phyloP scores from a whole-genome alignment of 441 rosid species.

The Codiaeum variegatum region DNA sequence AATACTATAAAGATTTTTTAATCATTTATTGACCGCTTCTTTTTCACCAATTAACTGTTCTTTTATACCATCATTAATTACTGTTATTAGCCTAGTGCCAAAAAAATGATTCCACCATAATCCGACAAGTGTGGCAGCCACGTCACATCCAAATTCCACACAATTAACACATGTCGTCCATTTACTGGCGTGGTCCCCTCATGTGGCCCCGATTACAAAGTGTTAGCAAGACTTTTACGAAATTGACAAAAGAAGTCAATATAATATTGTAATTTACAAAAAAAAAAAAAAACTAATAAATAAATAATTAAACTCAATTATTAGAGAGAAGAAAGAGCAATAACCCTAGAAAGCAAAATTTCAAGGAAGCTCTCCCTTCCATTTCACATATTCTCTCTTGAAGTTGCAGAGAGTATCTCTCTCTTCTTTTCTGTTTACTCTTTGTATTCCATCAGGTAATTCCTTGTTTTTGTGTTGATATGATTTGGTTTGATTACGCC shows the following conservation, averaged over 20 bases:
- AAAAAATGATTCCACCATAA: no score
- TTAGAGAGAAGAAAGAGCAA: background rate
- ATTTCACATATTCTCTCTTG: background rate
- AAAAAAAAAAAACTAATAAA: background rate
- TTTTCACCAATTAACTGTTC: no score
- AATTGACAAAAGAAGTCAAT: background rate
- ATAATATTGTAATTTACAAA: background rate
- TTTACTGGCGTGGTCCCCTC: background rate
- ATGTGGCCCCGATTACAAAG: background rate
- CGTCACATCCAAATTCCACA: background rate
- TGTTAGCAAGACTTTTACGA: background rate
- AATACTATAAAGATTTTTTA: no score
- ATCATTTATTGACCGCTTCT: no score
- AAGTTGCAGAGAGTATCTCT: background rate
- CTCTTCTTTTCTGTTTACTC: background rate
- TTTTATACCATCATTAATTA: no score
- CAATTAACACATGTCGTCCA: background rate
- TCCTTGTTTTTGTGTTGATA: background rate
- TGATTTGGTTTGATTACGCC: background rate
- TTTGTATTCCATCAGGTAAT: conserved; percentile 12
- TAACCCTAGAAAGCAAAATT: conserved; percentile 14
- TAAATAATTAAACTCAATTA: background rate
- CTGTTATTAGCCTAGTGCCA: no score
- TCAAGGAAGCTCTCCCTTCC: background rate
- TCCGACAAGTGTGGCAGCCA: conserved; percentile 6